Base-by-base conservation (phyloP, 441 rosid species). In the Pelargonium exstipulatum region DNA sequence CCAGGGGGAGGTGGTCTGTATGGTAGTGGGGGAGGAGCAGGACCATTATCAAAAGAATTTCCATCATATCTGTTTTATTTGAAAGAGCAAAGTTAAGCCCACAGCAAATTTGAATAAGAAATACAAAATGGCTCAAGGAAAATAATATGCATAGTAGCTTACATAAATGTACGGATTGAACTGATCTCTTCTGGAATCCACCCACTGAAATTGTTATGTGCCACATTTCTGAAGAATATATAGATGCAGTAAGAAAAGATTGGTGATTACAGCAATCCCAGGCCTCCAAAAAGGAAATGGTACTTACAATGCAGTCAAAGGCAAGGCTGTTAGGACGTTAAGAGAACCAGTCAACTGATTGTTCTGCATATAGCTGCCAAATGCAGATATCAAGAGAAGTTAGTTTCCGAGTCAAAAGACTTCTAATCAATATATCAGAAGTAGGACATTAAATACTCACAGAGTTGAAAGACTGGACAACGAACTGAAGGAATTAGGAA, bases 261-360 rank as follows among this genome's bases (percentile, higher is more conserved):
- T 24, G 22, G n/a, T 35, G 37, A 16, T 62, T 65, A 62, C 62
- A 45, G 3, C 9, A 18, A 48, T 9, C 7, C 18, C 24, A 18
- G 2, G 0, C 9, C 9, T 12, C 14, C 40, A 13, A 17, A 48
- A 43, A 46, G 20, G n/a, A 64, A 68, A 29, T 4, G 66, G 67
- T 76, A 82, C 98, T 89, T 82, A 95, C 99, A 92, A 81, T 73
- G 87, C 80, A 17, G 76, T 82, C 82, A 95, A 79, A 67, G 98
- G 90, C 80, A 87, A 82, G 53, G 74, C 73, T 13, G 80, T 66
- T 69, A 95, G 95, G 60, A 82, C 86, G 77, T 75, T 78, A 29
- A 95, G 89, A 16, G 91, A 73, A 74, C 99, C 99, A 35, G 89
- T 88, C 75, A 95, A 74, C 68, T 87, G 92, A 81, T 95, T 92